Conservation (phyloP, 73 alveolate species). For the Stentor roeselii region DNA sequence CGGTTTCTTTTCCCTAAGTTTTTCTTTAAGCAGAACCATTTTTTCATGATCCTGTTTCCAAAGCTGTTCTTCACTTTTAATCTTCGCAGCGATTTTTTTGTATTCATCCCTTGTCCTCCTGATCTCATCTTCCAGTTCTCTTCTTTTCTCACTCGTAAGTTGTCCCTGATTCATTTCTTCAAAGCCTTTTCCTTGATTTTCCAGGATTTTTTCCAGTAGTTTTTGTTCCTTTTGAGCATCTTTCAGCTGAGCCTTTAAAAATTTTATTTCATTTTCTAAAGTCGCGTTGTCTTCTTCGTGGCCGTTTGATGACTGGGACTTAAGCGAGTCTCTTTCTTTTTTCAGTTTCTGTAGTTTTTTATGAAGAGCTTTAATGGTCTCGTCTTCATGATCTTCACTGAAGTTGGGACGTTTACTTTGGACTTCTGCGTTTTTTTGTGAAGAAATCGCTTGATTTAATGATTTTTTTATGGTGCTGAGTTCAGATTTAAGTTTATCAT, state of each 20-base stretch:
- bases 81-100: not conserved
- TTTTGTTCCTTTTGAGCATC: slow-evolving; percentile 18
- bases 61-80: slow-evolving; percentile 4
- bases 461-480: not conserved
- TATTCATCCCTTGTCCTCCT: not conserved
- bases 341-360: slow-evolving; percentile 10
- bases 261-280: slow-evolving; percentile 17
- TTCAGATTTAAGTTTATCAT: slow-evolving; percentile 16
- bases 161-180: not conserved
- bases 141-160: not conserved
- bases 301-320: not conserved
- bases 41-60: slow-evolving; percentile 1
- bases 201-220: not conserved
- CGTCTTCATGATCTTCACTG: slow-evolving; percentile 1
- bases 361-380: not conserved
- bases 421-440: slow-evolving; percentile 6
- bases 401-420: slow-evolving; percentile 24
- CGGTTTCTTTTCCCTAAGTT: not conserved
- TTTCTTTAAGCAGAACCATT: slow-evolving; percentile 1
- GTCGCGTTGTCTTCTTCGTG: not conserved
- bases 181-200: not conserved
- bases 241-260: not conserved
- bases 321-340: not conserved
- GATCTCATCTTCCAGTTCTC: not conserved
- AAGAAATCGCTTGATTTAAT: not conserved